phyloP scores from a whole-genome alignment of 1,284 basidiomycete species.

The Tremellales sp. region DNA sequence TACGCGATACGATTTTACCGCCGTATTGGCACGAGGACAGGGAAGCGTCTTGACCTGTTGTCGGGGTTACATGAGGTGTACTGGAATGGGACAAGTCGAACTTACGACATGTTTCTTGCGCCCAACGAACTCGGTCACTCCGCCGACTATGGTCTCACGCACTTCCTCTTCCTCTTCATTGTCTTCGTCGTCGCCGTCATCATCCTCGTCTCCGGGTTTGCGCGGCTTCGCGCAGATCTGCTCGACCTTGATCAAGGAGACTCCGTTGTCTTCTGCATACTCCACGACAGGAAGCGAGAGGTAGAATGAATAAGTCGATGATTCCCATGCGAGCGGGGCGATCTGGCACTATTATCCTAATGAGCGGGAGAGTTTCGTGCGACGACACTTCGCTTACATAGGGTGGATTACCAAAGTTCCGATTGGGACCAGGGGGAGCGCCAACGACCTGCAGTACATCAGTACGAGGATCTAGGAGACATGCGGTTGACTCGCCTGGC shows the following conservation, averaged over 20 bases:
- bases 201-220: conserved; percentile 16
- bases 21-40: conserved; percentile 25
- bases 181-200: conserved; percentile 15
- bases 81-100: not conserved
- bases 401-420: conserved; percentile 35
- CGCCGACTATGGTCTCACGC: conserved; percentile 14
- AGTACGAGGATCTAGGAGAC: not conserved
- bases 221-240: conserved; percentile 33
- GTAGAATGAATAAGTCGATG: conserved; percentile 29
- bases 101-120: conserved; percentile 16
- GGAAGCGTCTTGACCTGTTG: conserved; percentile 18
- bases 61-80: not conserved
- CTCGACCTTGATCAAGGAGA: conserved; percentile 34
- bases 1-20: conserved; percentile 37
- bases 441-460: conserved; percentile 24
- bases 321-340: conserved; percentile 12
- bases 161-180: conserved; percentile 12
- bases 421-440: conserved; percentile 40
- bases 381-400: conserved; percentile 21
- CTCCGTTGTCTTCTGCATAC: conserved; percentile 16
- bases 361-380: not conserved
- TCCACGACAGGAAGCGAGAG: conserved; percentile 17
- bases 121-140: conserved; percentile 20
- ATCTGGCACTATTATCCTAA: conserved; percentile 29
- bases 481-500: conserved; percentile 28